Evolutionary conservation across 768 basidiomycete genomes (phyloP).

Genomic region (Suillus cothurnatus): DNA sequence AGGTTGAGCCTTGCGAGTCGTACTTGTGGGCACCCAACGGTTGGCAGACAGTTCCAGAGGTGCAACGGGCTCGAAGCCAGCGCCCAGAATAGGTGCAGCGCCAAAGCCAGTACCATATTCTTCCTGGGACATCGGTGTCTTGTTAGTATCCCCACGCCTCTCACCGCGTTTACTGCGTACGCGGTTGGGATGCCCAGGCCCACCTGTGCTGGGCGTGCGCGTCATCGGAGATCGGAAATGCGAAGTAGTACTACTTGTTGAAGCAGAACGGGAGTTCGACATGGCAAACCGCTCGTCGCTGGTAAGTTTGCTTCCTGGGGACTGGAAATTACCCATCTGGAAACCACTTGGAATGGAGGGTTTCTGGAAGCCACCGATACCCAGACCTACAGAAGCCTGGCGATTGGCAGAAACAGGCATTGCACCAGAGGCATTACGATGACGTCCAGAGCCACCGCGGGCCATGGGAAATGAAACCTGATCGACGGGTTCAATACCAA

Average conservation of each 20-base stretch:
- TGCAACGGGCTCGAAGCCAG: constrained; percentile 63
- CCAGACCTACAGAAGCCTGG: constrained; percentile 53
- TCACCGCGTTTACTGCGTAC: constrained; percentile 85
- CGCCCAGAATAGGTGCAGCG: constrained; percentile 30
- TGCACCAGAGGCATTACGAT: constrained; percentile 48
- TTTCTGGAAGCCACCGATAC: constrained; percentile 39
- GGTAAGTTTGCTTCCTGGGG: constrained; percentile 55
- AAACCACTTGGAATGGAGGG: constrained; percentile 33
- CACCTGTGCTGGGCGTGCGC: constrained; percentile 69
- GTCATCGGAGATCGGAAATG: constrained; percentile 65
- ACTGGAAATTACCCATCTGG: constrained; percentile 72
- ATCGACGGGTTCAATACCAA: constrained; percentile 84
- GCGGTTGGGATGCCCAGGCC: constrained; percentile 57
- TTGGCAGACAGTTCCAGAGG: constrained; percentile 82
- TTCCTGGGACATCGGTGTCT: constrained; percentile 39
- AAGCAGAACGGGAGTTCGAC: constrained; percentile 50
- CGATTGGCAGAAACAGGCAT: constrained; percentile 45
- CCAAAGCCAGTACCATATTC: constrained; percentile 40
- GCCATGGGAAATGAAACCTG: constrained; percentile 50
- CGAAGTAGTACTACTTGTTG: constrained; percentile 49
- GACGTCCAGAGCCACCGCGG: constrained; percentile 68
- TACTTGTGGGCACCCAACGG: constrained; percentile 67
- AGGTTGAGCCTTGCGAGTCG: constrained; percentile 43
- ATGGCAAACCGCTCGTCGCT: constrained; percentile 70
- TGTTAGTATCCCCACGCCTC: constrained; percentile 63